Evolutionary conservation across 805 yeast genomes (phyloP).

Genomic region (Cyberlindnera galapagoensis): DNA sequence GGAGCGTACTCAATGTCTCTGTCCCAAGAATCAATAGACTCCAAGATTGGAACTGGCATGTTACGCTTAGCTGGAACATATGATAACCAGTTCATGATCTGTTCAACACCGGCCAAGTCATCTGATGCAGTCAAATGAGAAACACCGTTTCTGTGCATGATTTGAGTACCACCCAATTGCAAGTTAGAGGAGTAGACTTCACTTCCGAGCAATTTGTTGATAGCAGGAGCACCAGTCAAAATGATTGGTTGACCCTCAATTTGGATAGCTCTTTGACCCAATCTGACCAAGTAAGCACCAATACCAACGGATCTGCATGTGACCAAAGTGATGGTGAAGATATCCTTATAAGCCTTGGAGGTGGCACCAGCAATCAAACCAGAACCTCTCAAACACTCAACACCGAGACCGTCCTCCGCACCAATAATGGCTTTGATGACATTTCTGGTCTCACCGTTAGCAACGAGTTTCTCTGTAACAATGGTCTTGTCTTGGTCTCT

Average conservation of each 20-base stretch:
- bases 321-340: constrained; percentile 94
- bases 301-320: constrained; percentile 99
- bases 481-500: constrained; percentile 57
- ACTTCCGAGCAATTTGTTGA: constrained; percentile 92
- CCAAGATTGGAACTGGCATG: constrained; percentile 85
- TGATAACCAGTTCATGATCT: constrained; percentile 93
- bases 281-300: constrained; percentile 96
- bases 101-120: constrained; percentile 92
- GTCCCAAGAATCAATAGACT: constrained; percentile 84
- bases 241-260: constrained; percentile 98
- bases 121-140: constrained; percentile 96
- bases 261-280: constrained; percentile 98
- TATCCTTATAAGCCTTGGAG: constrained; percentile 94
- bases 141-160: constrained; percentile 98
- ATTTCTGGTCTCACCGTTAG: constrained; percentile 76
- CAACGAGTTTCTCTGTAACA: constrained; percentile 72
- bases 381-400: constrained; percentile 95
- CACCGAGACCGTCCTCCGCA: constrained; percentile 95
- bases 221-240: constrained; percentile 98
- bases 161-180: constrained; percentile 98
- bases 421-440: constrained; percentile 84
- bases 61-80: constrained; percentile 89
- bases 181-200: constrained; percentile 95
- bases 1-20: constrained; percentile 85
- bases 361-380: constrained; percentile 99